These are phyloP conservation scores for Dentipellis fragilis DNA, from an alignment of 768 basidiomycete genomes.

Conservation along the genomic window DNA sequence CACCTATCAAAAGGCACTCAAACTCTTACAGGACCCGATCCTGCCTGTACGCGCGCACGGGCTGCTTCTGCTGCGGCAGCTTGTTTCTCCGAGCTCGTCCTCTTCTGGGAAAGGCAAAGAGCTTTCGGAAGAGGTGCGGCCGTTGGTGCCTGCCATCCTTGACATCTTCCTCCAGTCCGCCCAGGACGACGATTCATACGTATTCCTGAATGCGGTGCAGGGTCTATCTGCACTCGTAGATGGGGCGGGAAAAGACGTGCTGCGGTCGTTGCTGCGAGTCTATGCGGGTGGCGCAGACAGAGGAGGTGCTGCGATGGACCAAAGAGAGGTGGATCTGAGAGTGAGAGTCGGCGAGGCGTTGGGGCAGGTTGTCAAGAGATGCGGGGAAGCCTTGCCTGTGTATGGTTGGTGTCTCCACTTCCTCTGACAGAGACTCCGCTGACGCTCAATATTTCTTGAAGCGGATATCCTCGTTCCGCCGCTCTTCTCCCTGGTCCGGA, in stretches of 20 bases:
- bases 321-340: conserved; percentile 61
- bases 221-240: conserved; percentile 84
- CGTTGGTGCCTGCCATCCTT: conserved; percentile 73
- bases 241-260: conserved; percentile 61
- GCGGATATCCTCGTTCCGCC: conserved; percentile 66
- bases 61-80: conserved; percentile 67
- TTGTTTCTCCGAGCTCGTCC: conserved; percentile 31
- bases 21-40: conserved; percentile 82
- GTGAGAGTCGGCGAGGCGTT: conserved; percentile 82
- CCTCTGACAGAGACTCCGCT: not conserved
- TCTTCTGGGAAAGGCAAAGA: not conserved
- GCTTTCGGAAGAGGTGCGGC: conserved; percentile 34
- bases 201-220: conserved; percentile 87
- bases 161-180: conserved; percentile 79
- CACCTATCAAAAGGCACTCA: conserved; percentile 79
- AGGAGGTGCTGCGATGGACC: conserved; percentile 33
- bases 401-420: conserved; percentile 42
- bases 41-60: conserved; percentile 94
- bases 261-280: conserved; percentile 52
- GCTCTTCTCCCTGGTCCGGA: conserved; percentile 54
- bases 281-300: conserved; percentile 51
- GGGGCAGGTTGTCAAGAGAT: conserved; percentile 61
- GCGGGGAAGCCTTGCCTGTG: conserved; percentile 55
- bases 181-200: conserved; percentile 91
- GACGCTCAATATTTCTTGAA: conserved; percentile 18